These are phyloP conservation scores for Nicotiana sylvestris DNA, from an alignment of 257 asterid species.

Conservation along the genomic window DNA sequence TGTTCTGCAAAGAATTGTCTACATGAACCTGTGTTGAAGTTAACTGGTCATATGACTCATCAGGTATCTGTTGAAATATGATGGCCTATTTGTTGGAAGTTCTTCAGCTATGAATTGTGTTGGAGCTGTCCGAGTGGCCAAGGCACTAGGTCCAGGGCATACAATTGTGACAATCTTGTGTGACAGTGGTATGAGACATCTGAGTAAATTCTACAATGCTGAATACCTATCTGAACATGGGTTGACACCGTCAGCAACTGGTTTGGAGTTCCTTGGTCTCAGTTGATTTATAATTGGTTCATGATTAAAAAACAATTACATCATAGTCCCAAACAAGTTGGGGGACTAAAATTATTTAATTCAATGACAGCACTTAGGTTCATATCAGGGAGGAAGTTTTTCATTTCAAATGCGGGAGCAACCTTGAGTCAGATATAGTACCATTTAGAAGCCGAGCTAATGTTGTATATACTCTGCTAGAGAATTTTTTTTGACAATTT, in stretches of 20 bases:
- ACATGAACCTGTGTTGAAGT: neutral
- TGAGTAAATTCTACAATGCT: conserved; percentile 70
- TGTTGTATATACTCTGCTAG: neutral
- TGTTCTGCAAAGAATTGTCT: neutral
- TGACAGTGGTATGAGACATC: conserved; percentile 96
- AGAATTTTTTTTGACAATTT: neutral
- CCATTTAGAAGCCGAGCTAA: neutral
- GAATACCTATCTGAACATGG: conserved; percentile 59
- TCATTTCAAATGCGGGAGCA: neutral
- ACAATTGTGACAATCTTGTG: conserved; percentile 82
- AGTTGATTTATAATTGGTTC: neutral
- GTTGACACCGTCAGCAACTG: conserved; percentile 61
- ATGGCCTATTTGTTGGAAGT: conserved; percentile 97
- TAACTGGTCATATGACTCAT: neutral
- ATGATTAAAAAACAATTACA: neutral
- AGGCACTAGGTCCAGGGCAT: conserved; percentile 80
- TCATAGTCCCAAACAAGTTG: too few species aligned
- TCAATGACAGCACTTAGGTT: neutral
- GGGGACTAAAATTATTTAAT: too few species aligned
- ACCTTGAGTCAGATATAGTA: neutral
- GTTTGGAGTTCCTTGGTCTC: conserved; percentile 65
- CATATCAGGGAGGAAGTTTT: neutral
- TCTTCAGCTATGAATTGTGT: conserved; percentile 98
- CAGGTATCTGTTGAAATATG: conserved; percentile 77
- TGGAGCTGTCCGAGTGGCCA: conserved; percentile 88